These are phyloP conservation scores for Platismatia glauca DNA, from an alignment of 495 filamentous ascomycete species.

Conservation along the genomic window DNA sequence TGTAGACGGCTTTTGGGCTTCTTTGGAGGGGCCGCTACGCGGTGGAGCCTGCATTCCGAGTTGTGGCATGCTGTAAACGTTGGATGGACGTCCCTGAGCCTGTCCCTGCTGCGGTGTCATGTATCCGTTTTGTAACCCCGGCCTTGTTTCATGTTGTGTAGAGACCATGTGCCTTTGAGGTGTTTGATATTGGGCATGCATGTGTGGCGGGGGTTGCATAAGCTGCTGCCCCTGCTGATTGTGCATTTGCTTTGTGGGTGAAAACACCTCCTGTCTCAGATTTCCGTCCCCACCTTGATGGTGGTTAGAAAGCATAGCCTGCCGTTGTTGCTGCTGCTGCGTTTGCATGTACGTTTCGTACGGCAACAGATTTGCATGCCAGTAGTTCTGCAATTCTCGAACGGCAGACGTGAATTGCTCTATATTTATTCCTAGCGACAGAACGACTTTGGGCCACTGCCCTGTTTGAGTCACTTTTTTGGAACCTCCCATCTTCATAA, in stretches of 20 bases:
- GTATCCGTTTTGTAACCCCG: conserved; percentile 20
- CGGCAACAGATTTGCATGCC: conserved; percentile 58
- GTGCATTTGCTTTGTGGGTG: conserved; percentile 38
- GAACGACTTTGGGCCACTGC: conserved; percentile 63
- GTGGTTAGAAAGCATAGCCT: conserved; percentile 17
- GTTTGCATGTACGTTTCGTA: conserved; percentile 73
- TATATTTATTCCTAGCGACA: conserved; percentile 54
- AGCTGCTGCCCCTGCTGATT: conserved; percentile 42
- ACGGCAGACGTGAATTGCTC: conserved; percentile 56
- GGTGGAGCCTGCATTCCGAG: conserved; percentile 11
- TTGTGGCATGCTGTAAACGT: conserved; percentile 8
- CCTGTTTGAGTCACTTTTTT: conserved; percentile 58
- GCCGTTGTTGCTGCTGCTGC: conserved; percentile 45
- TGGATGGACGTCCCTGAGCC: conserved; percentile 12
- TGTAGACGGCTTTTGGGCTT: conserved; percentile 7
- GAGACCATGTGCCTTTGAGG: conserved; percentile 14
- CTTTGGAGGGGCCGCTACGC: conserved; percentile 4
- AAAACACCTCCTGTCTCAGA: conserved; percentile 23
- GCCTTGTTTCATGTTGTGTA: conserved; percentile 16
- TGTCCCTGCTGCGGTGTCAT: conserved; percentile 7
- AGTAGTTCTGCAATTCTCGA: conserved; percentile 60
- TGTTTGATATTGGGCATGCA: conserved; percentile 22
- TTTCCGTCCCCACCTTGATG: conserved; percentile 22
- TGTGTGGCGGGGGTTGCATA: conserved; percentile 32
- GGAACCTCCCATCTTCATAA: conserved; percentile 71